Evolutionary conservation across 441 rosid genomes (phyloP).

Genomic region (Kokia cookei): DNA sequence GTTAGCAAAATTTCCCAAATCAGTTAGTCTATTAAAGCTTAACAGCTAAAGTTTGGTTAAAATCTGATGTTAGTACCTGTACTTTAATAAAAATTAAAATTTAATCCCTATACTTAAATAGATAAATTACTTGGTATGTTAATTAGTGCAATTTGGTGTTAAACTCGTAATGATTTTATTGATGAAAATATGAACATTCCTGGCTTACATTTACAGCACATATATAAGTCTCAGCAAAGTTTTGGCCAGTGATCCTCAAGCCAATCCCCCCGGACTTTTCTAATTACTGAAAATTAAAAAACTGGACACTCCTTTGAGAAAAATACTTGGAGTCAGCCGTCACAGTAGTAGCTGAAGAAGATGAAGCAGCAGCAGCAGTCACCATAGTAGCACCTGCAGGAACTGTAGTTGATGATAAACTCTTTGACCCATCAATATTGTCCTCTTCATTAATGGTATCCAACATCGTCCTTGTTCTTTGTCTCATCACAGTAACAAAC

Average conservation of each 20-base stretch:
- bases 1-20: not conserved
- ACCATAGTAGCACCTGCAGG: not conserved
- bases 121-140: too few species aligned
- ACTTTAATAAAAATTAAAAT: too few species aligned
- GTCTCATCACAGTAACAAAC: conserved; percentile 69
- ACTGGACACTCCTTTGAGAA: conserved; percentile 28
- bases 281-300: conserved; percentile 32
- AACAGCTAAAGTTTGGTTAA: too few species aligned
- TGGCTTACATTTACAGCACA: not conserved
- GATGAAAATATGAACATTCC: not conserved
- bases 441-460: conserved; percentile 92
- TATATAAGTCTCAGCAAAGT: not conserved
- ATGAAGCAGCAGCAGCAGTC: conserved; percentile 1
- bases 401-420: conserved; percentile 10
- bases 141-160: too few species aligned
- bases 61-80: too few species aligned
- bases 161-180: not conserved
- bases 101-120: too few species aligned
- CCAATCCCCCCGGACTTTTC: not conserved
- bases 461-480: conserved; percentile 56
- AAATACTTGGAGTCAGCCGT: conserved; percentile 29
- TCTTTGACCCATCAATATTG: conserved; percentile 31
- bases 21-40: too few species aligned
- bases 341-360: conserved; percentile 2
- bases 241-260: not conserved